Evolutionary conservation across 1,284 basidiomycete species (phyloP).

Genomic region (Agaricales sp.): DNA sequence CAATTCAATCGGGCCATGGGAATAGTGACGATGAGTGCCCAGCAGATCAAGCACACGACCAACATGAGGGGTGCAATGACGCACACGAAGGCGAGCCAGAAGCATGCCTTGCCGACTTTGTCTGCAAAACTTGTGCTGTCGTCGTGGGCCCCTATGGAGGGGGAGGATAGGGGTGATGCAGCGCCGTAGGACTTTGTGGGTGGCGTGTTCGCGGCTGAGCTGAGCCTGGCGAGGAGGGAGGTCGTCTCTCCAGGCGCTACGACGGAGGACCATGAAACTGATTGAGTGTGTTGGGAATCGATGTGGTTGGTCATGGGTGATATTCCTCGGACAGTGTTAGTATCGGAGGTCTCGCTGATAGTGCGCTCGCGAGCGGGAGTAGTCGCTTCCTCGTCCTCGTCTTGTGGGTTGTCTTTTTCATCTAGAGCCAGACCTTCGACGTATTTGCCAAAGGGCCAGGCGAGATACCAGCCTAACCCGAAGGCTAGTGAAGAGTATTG

Average conservation of each 20-base stretch:
- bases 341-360: conserved; percentile 15
- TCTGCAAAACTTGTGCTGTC: background rate
- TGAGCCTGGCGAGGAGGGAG: conserved; percentile 26
- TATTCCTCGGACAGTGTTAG: conserved; percentile 22
- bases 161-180: conserved; percentile 24
- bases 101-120: conserved; percentile 61
- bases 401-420: conserved; percentile 29
- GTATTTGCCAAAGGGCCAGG: conserved; percentile 99
- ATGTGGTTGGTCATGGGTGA: conserved; percentile 23
- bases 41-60: conserved; percentile 80
- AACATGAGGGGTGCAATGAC: conserved; percentile 88
- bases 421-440: conserved; percentile 67
- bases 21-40: conserved; percentile 88
- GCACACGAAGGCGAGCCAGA: conserved; percentile 68
- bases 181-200: conserved; percentile 63
- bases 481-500: conserved; percentile 84
- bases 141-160: conserved; percentile 30
- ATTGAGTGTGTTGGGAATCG: conserved; percentile 18
- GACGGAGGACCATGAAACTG: conserved; percentile 21
- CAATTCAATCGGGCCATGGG: conserved; percentile 98
- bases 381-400: conserved; percentile 19
- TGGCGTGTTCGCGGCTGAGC: conserved; percentile 12
- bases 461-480: conserved; percentile 92
- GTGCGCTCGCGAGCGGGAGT: background rate
- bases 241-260: conserved; percentile 23